phyloP scores from a whole-genome alignment of 2,329 filamentous ascomycete genomes.

The Bretziella fagacearum region DNA sequence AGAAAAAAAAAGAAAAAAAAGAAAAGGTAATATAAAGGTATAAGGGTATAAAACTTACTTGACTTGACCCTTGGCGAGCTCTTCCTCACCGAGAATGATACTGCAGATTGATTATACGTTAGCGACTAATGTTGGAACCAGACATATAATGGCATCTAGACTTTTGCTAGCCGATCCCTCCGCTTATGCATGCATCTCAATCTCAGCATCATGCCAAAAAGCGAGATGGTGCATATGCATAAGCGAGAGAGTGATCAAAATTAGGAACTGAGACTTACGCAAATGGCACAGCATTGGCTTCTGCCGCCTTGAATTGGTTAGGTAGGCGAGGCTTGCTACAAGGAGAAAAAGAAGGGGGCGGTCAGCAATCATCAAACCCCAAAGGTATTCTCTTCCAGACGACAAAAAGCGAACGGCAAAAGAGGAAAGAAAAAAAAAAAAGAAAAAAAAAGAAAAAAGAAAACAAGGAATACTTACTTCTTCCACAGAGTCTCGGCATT shows the following conservation, averaged over 20 bases:
- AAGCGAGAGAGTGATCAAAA: background rate
- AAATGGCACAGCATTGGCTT: slow-evolving; percentile 62
- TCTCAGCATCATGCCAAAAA: too few species aligned
- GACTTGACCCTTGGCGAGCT: slow-evolving; percentile 66
- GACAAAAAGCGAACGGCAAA: too few species aligned
- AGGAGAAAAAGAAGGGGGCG: background rate
- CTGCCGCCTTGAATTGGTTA: slow-evolving; percentile 81
- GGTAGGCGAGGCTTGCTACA: slow-evolving; percentile 64
- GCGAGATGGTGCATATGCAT: too few species aligned
- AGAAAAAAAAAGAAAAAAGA: too few species aligned
- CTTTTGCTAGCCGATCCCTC: too few species aligned
- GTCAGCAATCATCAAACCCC: background rate
- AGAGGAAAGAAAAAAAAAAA: too few species aligned
- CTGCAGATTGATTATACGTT: slow-evolving; percentile 7
- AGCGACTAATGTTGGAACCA: background rate
- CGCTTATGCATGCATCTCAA: too few species aligned
- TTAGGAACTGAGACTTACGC: slow-evolving; percentile 24
- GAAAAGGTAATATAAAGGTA: too few species aligned
- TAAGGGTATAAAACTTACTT: slow-evolving; percentile 25
- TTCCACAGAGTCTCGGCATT: slow-evolving; percentile 87
- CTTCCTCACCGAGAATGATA: slow-evolving; percentile 81
- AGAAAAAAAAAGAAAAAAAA: too few species aligned
- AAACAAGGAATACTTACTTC: slow-evolving; percentile 23
- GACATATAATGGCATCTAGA: too few species aligned
- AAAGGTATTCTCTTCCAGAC: too few species aligned